Percentiles rank a stretch among this genome's conserved stretches.
Conservation (phyloP, 305 asterid species). For the Fraxinus paxiana region DNA sequence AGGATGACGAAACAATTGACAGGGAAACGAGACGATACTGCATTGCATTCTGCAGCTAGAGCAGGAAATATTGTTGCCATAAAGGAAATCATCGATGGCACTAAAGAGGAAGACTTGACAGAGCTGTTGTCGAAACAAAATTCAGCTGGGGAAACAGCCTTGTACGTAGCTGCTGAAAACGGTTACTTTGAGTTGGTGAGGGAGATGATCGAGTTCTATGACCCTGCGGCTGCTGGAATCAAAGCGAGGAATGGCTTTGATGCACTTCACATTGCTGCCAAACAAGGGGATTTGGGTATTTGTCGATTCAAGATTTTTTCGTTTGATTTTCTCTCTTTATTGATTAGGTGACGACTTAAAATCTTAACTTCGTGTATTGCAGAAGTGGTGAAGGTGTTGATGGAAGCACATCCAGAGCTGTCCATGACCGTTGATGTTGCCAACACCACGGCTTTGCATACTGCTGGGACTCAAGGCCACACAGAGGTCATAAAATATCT, state of each 20-base stretch:
- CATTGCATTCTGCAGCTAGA: constrained; percentile 39
- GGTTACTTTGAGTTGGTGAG: constrained; percentile 31
- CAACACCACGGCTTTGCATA: constrained; percentile 34
- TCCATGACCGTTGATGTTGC: constrained; percentile 32
- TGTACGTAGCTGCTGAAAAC: constrained; percentile 38
- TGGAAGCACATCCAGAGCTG: constrained; percentile 35
- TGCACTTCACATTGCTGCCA: constrained; percentile 41
- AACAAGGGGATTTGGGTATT: constrained; percentile 49
- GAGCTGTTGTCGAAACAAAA: constrained; percentile 29
- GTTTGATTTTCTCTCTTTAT: background rate
- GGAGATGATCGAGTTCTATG: constrained; percentile 31
- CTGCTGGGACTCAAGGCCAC: constrained; percentile 34
- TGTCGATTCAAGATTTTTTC: background rate
- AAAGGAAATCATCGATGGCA: constrained; percentile 23
- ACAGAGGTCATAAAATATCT: constrained; percentile 26
- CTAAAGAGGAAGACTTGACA: constrained; percentile 26
- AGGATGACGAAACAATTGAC: constrained; percentile 42
- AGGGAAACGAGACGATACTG: constrained; percentile 37
- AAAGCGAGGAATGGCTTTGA: constrained; percentile 41
- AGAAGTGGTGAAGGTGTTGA: constrained; percentile 29
- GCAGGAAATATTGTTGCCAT: constrained; percentile 26
- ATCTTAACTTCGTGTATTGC: background rate
- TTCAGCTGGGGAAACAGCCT: constrained; percentile 35
- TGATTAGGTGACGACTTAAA: background rate
- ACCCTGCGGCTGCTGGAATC: constrained; percentile 34